phyloP scores from a whole-genome alignment of 2,329 filamentous ascomycete species.

The Magnaporthiopsis rhizophila region DNA sequence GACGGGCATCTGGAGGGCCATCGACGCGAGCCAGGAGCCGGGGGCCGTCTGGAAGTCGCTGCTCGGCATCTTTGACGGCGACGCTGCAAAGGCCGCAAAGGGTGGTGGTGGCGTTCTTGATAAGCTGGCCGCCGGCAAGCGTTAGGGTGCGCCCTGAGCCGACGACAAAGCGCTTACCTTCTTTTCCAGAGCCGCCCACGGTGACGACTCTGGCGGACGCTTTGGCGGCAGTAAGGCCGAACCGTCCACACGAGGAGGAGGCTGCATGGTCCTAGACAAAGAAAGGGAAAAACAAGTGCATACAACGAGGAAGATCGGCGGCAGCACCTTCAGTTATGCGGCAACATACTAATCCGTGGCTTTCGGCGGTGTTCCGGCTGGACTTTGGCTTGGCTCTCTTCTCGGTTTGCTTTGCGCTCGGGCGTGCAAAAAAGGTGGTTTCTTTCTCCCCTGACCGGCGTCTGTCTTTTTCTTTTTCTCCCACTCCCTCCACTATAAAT shows the following conservation, averaged over 20 bases:
- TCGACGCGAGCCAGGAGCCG: constrained; percentile 94
- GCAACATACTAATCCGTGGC: neutral
- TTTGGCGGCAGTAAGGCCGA: no score
- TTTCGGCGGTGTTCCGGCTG: neutral
- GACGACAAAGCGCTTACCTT: no score
- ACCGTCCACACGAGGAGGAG: no score
- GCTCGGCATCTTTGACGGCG: constrained; percentile 70
- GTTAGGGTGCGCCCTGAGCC: constrained; percentile 1
- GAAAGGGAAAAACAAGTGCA: neutral
- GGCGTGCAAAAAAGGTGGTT: neutral
- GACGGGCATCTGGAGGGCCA: constrained; percentile 90
- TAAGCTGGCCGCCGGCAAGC: constrained; percentile 23
- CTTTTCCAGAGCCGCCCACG: no score
- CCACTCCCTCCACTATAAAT: no score
- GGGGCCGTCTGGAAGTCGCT: constrained; percentile 93
- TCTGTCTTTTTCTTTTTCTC: neutral
- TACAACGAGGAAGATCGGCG: neutral
- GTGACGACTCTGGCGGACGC: no score
- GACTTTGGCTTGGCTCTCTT: neutral
- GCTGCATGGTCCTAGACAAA: neutral
- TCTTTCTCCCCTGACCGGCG: neutral
- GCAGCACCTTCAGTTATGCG: neutral
- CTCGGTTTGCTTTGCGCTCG: neutral
- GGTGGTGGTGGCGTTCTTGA: constrained; percentile 32
- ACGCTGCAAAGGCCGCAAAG: constrained; percentile 39